These are phyloP conservation scores for Calycina marina DNA, from an alignment of 2,329 filamentous ascomycete species.

Conservation along the genomic window DNA sequence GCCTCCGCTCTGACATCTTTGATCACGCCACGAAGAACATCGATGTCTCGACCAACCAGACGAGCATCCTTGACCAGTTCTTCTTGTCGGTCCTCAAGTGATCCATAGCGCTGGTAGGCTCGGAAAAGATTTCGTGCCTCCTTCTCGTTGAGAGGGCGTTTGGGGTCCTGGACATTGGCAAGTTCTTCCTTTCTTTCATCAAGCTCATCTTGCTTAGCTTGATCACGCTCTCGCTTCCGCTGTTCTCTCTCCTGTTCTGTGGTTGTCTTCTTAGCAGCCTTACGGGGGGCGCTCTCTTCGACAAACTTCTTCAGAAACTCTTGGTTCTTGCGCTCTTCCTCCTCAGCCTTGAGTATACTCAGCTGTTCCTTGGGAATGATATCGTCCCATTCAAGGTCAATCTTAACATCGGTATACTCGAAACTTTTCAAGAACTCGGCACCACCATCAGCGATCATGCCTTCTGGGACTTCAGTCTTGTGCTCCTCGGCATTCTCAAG, in stretches of 20 bases:
- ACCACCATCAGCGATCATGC: slow-evolving; percentile 88
- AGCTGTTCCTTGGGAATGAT: slow-evolving; percentile 93
- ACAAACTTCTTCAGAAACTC: slow-evolving; percentile 70
- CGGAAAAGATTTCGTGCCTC: slow-evolving; percentile 86
- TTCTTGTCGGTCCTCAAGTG: slow-evolving; percentile 73
- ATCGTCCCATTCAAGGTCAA: slow-evolving; percentile 94
- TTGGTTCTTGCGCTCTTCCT: slow-evolving; percentile 71
- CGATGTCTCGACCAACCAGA: slow-evolving; percentile 65
- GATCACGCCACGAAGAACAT: slow-evolving; percentile 63
- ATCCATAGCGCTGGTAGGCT: slow-evolving; percentile 81
- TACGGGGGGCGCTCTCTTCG: slow-evolving; percentile 74
- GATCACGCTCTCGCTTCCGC: slow-evolving; percentile 49
- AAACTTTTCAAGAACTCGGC: slow-evolving; percentile 85
- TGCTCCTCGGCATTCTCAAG: slow-evolving; percentile 95
- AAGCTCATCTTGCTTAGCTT: slow-evolving; percentile 55
- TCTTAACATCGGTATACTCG: slow-evolving; percentile 95
- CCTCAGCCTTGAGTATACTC: slow-evolving; percentile 76
- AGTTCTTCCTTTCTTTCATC: slow-evolving; percentile 52
- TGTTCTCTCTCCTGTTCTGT: slow-evolving; percentile 48
- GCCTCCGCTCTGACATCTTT: slow-evolving; percentile 52
- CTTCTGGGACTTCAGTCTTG: slow-evolving; percentile 87
- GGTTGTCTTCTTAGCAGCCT: slow-evolving; percentile 43
- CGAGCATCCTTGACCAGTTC: slow-evolving; percentile 82
- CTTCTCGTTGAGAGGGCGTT: slow-evolving; percentile 79
- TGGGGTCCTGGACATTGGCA: slow-evolving; percentile 65